A percentile compares a stretch with the other conserved stretches of the same genome.
These are phyloP conservation scores for Chenopodium suecicum DNA, from an alignment of 148 eudicot genomes.

Conservation along the genomic window DNA sequence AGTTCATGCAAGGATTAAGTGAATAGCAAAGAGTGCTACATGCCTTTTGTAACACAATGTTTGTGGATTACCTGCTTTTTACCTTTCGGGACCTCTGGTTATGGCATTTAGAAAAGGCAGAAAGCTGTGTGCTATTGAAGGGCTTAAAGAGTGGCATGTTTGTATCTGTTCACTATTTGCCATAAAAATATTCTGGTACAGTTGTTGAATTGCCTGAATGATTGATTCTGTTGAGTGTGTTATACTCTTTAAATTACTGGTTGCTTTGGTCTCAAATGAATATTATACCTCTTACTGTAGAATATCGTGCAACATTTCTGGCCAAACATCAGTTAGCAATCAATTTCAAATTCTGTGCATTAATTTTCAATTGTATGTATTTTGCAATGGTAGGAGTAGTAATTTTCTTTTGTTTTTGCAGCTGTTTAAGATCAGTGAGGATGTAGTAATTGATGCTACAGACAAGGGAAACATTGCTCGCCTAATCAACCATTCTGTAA, in stretches of 20 bases:
- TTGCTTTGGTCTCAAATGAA: neutral
- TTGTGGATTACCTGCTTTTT: neutral
- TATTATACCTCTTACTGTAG: neutral
- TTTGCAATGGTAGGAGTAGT: neutral
- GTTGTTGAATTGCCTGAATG: neutral
- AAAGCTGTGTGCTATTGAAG: neutral
- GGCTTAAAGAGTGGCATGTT: too few relatives aligned
- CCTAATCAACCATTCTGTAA: slow-evolving; percentile 90
- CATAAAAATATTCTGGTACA: neutral
- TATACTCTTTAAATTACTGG: neutral
- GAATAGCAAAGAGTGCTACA: neutral
- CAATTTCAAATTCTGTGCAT: neutral
- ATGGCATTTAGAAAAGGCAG: neutral
- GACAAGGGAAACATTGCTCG: slow-evolving; percentile 89
- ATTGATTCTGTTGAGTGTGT: neutral
- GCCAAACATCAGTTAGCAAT: neutral
- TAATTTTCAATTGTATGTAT: neutral
- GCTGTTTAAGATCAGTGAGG: slow-evolving; percentile 91
- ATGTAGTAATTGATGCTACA: slow-evolving; percentile 89
- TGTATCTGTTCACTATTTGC: neutral
- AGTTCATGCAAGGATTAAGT: neutral
- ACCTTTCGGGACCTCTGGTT: neutral
- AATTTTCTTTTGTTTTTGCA: slow-evolving; percentile 36
- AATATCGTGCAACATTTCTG: neutral
- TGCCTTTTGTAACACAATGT: neutral